Evolutionary conservation across 371 early-diverging fungal species (phyloP), one percentile per base, ranked within the genome.

Genomic region (Syncephalastrum contaminatum): DNA sequence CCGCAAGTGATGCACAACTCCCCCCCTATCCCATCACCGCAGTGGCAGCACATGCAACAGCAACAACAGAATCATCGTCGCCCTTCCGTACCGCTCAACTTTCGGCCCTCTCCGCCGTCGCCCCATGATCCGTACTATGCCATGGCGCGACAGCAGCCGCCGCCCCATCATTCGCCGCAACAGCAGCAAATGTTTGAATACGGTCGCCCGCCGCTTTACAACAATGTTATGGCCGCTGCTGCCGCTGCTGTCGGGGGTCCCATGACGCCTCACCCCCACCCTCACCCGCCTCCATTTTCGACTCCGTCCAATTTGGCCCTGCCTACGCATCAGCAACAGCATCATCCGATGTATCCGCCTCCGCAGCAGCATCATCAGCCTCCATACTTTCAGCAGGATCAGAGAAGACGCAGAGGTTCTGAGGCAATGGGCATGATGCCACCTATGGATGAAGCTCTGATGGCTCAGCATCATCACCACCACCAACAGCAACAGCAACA

Each of bases 401-500:
- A 30, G 36, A 30, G 36, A 30, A 30, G 36, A 30, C 36, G 36
- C 10, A 30, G 10, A 30, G 36, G 36, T 10, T 30, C 36, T 30
- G 36, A 30, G 36, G 36, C 36, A 12, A 30, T 30, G 36, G 36
- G 36, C 10, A 30, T 30, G 36, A 30, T 30, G 36, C 36, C 36
- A 8, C 10, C 36, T 2, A 30, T 30, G 36, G 36, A 30, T 44
- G 27, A 48, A 14, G 15, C 21, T 27, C 15, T 48, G 16, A 52
- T 43, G 39, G 19, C n/a, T 24, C 24, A 27, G 48, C 48, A 44
- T 16, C 44, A 44, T 15, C 30, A 48, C 48, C 14, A 40, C 18
- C 44, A 43, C 10, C 65, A 64, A 6, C 59, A 53, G 19, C 62
- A 39, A 53, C 62, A 57, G 20, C 52, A 60, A 5, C 60, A 16